Evolutionary conservation across 768 basidiomycete genomes (phyloP).

Genomic region (Royoungia palumana): DNA sequence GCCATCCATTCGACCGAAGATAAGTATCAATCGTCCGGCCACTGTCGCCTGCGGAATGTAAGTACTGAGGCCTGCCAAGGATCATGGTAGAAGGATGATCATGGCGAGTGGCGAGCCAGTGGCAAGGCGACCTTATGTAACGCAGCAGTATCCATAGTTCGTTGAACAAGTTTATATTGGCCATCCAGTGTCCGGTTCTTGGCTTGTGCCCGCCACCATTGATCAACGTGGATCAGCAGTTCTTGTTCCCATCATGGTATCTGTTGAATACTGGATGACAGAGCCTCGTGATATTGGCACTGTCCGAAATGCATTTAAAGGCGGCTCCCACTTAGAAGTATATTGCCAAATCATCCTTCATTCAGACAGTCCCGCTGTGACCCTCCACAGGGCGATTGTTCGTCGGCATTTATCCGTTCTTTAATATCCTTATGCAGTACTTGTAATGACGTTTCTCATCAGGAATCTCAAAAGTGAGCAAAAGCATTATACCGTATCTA

Average conservation of each 20-base stretch:
- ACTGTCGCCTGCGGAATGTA: neutral
- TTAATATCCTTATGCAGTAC: neutral
- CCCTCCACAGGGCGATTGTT: too few relatives aligned
- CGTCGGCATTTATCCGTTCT: neutral
- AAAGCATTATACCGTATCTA: neutral
- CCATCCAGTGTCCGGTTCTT: too few relatives aligned
- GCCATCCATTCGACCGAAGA: conserved; percentile 9
- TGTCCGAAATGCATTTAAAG: too few relatives aligned
- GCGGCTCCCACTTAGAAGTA: too few relatives aligned
- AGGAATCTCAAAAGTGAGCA: conserved; percentile 13
- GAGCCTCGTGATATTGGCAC: neutral
- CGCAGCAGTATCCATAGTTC: neutral
- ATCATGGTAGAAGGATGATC: too few relatives aligned
- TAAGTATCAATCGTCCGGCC: neutral
- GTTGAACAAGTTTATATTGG: neutral
- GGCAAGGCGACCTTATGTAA: neutral
- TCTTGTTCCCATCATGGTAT: neutral
- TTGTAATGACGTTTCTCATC: neutral
- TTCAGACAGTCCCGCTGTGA: neutral
- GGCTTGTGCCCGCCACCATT: neutral
- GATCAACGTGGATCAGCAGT: neutral
- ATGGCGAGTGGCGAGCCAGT: too few relatives aligned
- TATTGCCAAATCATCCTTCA: too few relatives aligned
- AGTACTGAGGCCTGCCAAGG: neutral
- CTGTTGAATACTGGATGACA: conserved; percentile 10